A percentile compares a stretch with the other conserved stretches of the same genome.
These are phyloP conservation scores for Austropuccinia psidii DNA, from an alignment of 1,284 basidiomycete species.

Conservation along the genomic window DNA sequence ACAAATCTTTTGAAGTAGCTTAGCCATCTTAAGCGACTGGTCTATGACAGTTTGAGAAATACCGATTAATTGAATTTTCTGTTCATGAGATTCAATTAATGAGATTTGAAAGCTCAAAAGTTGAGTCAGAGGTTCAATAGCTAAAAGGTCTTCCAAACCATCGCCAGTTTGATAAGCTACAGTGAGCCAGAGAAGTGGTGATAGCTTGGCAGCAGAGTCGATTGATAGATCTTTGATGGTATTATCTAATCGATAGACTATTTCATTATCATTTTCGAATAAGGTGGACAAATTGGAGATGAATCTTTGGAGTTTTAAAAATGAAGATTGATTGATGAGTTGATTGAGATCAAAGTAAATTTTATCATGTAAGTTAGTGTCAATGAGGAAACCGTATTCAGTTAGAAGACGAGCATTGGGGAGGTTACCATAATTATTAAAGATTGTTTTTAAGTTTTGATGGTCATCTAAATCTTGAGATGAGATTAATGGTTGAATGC, in stretches of 20 bases:
- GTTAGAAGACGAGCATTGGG: slow-evolving; percentile 18
- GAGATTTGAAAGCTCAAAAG: not conserved
- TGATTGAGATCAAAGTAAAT: slow-evolving; percentile 6
- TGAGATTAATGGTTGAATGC: not conserved
- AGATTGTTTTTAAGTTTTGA: not conserved
- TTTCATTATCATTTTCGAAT: not conserved
- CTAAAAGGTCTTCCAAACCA: not conserved
- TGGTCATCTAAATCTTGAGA: not conserved
- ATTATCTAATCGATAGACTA: not conserved
- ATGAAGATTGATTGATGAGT: not conserved
- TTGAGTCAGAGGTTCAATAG: not conserved
- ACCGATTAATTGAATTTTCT: not conserved
- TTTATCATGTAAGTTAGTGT: slow-evolving; percentile 11
- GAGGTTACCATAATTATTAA: slow-evolving; percentile 32
- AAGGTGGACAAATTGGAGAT: not conserved
- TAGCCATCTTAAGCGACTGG: not conserved
- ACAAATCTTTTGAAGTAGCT: not conserved
- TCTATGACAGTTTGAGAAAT: not conserved
- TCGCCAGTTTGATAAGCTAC: not conserved
- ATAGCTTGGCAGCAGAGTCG: slow-evolving; percentile 14
- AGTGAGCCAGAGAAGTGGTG: not conserved
- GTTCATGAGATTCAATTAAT: not conserved
- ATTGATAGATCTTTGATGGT: not conserved
- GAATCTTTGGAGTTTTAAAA: not conserved
- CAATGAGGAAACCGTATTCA: slow-evolving; percentile 33